phyloP scores from a whole-genome alignment of 495 filamentous ascomycete species.

The Daldinia childiae region DNA sequence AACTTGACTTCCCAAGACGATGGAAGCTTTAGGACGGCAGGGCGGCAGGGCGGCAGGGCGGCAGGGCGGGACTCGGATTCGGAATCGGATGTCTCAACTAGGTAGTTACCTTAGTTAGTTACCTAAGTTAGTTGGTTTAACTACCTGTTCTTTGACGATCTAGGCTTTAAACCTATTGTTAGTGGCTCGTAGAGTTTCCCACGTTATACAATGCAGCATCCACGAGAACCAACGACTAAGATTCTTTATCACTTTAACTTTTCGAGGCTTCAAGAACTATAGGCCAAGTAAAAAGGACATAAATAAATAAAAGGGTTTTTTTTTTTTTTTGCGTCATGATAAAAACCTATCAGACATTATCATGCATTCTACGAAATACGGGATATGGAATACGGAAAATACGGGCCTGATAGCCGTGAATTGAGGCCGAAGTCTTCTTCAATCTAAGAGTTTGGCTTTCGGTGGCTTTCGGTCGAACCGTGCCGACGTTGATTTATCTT shows the following conservation, averaged over 20 bases:
- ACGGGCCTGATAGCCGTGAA: constrained; percentile 38
- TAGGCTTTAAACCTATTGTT: constrained; percentile 6
- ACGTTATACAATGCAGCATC: constrained; percentile 3
- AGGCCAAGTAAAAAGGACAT: background rate
- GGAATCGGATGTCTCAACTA: constrained; percentile 12
- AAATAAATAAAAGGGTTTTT: background rate
- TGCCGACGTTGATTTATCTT: constrained; percentile 16
- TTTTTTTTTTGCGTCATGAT: constrained; percentile 1
- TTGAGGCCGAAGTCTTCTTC: constrained; percentile 18
- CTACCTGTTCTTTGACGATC: background rate
- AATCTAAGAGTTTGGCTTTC: constrained; percentile 12
- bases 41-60: background rate
- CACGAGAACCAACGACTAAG: background rate
- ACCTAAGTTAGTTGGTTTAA: background rate
- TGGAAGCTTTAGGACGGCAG: constrained; percentile 3
- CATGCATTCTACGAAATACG: constrained; percentile 15
- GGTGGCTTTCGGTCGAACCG: constrained; percentile 22
- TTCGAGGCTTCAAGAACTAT: background rate
- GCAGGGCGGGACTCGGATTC: constrained; percentile 27
- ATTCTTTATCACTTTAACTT: background rate
- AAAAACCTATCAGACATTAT: constrained; percentile 9
- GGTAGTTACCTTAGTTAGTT: too few species aligned
- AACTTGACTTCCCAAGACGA: constrained; percentile 13
- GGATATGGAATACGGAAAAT: constrained; percentile 34
- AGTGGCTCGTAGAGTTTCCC: constrained; percentile 5